These are phyloP conservation scores for Botrytis cinerea DNA, from an alignment of 2,329 filamentous ascomycete species.

Conservation along the genomic window DNA sequence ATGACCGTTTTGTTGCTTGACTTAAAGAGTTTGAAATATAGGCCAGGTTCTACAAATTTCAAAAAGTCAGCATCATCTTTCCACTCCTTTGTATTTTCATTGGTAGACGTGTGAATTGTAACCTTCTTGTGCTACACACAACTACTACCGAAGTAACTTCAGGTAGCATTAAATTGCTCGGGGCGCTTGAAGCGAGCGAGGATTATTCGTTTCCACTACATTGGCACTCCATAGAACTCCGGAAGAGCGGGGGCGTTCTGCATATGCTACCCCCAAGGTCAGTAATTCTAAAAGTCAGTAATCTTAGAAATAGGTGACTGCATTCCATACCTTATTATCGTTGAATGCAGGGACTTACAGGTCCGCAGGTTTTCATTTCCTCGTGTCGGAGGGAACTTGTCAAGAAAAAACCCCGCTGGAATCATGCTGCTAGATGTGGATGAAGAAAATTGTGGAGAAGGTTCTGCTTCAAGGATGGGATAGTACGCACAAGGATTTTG, in stretches of 20 bases:
- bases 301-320: not conserved
- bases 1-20: not conserved
- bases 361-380: not conserved
- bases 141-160: not conserved
- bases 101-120: not conserved
- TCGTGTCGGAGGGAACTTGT: not conserved
- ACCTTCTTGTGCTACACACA: not conserved
- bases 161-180: not conserved
- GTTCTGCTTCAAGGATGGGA: not conserved
- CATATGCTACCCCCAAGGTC: not conserved
- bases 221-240: not conserved
- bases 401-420: not conserved
- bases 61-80: not conserved
- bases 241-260: not conserved
- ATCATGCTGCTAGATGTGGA: not conserved
- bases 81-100: not conserved
- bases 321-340: not conserved
- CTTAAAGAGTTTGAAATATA: not conserved
- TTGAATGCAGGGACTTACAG: not conserved
- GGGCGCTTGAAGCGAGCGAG: not conserved
- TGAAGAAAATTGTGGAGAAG: not conserved
- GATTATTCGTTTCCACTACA: not conserved
- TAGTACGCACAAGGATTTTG: not conserved
- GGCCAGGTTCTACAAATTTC: not conserved
- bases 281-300: not conserved